Evolutionary conservation across 2,329 filamentous ascomycete species (phyloP), one percentile per base, ranked within the genome.

Genomic region (Aureobasidium sp.): DNA sequence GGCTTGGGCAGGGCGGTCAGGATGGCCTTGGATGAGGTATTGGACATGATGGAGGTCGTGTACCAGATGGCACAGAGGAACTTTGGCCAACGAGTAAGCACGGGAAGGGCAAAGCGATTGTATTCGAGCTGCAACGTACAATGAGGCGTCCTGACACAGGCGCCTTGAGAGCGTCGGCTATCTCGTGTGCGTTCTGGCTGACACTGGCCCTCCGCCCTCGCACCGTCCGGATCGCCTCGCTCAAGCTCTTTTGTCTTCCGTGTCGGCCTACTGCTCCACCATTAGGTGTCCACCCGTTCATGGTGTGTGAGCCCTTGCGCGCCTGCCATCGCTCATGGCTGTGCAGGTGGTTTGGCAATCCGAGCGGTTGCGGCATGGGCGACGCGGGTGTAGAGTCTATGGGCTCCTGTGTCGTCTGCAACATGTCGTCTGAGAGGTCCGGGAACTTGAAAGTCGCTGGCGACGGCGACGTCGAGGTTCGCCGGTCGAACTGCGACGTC

Each of bases 1-100:
- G 93, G 93, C 75, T 91, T 94, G 63, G 90, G 86, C 67, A 97
- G 90, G 47, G 90, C 89, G 68, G 91, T 97, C 65, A 97, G 81
- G 71, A 99, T 99, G 20, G 93, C 90, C 78, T 99, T 99, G 58
- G 94, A 97, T 27, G 94, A 97, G 2, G 94, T 97, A 74, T 97
- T 99, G 65, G 94, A 97, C 68, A 97, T 80, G 65, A 95, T 94
- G 47, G 93, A 97, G 27, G 92, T 96, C 73, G 89, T 84, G 79
- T 97, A 99, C 94, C 94, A 97, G 71, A 93, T 77, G 63, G 92
- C 78, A 76, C 93, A 97, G 53, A 97, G 86, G 56, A 83, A 76
- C 93, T 97, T 64, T 41, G 62, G n/a, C 59, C 51, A 27, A 57
- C 64, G 39, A 67, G 73, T 73, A 64, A 72, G 66, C 51, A 59